Evolutionary conservation across 1,284 basidiomycete genomes (phyloP), one percentile per base, ranked within the genome.

Genomic region (Rugosomyces carneus): DNA sequence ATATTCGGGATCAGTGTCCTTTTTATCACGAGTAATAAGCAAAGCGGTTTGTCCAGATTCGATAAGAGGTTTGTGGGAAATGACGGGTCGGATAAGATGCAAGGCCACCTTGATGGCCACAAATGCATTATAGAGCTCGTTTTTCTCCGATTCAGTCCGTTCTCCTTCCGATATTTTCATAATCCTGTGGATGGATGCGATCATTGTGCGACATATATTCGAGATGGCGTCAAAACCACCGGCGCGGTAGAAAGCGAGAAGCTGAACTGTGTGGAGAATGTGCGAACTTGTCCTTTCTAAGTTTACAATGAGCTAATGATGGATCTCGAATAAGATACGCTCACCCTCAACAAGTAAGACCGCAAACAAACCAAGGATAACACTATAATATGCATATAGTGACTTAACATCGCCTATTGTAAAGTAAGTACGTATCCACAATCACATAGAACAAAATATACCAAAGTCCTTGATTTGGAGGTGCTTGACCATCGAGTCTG

Each of bases 21-120:
- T 78, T 65, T 87, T 89, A 64, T 89, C 88, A 7, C 80, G 76
- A n/a, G 81, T 84, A 44, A 78, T 66, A 16, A 91, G 74, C 16
- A 88, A 68, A 2, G 74, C 62, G 0, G 93, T 95, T 62, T 98
- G 93, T 1, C 81, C 74, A 9, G 90, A 89, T 50, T 97, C 93
- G 47, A 93, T 75, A 19, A 96, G 70, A 10, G 88, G 79, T 55
- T 87, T 88, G 24, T 87, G 79, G 1, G 86, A 84, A 21, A 91
- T 76, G 39, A 98, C 72, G 6, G 85, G 81, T 47, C 81, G 75
- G 24, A 98, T 68, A 27, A 97, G 70, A 52, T 88, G 79, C 19
- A 96, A 72, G 0, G 84, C 83, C 35, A 93, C 81, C 63, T 91
- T 92, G 45, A 96, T 64, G 6, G 86, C 89, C 27, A 83, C 81